A percentile compares a stretch with the other conserved stretches of the same genome.
phyloP scores from a whole-genome alignment of 2,329 filamentous ascomycete genomes.

The Biscogniauxia marginata region DNA sequence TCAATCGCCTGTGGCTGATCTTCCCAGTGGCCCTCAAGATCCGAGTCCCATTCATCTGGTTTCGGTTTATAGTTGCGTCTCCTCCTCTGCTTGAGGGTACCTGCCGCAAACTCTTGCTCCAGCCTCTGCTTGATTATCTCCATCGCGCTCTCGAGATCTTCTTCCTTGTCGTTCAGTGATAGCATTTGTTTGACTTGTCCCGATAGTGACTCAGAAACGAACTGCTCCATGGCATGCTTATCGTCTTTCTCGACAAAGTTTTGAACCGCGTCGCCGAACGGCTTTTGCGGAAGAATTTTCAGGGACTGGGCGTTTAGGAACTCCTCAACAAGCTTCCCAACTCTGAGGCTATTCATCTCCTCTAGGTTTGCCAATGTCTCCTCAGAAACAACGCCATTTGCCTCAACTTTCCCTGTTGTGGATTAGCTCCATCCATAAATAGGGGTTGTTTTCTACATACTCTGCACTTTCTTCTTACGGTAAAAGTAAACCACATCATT shows the following conservation, averaged over 20 bases:
- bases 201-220: slow-evolving; percentile 69
- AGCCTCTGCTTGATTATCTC: slow-evolving; percentile 67
- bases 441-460: slow-evolving; percentile 32
- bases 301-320: slow-evolving; percentile 88
- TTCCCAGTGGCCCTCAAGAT: slow-evolving; percentile 83
- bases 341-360: slow-evolving; percentile 73
- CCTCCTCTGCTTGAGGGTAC: slow-evolving; percentile 53
- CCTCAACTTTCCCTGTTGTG: slow-evolving; percentile 37
- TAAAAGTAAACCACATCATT: slow-evolving; percentile 94
- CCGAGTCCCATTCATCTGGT: slow-evolving; percentile 83
- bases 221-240: slow-evolving; percentile 84
- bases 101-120: slow-evolving; percentile 69
- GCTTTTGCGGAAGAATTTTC: slow-evolving; percentile 88
- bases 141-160: slow-evolving; percentile 72
- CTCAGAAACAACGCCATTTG: slow-evolving; percentile 58
- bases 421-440: slow-evolving; percentile 12
- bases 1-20: slow-evolving; percentile 70
- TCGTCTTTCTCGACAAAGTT: slow-evolving; percentile 97
- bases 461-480: slow-evolving; percentile 71
- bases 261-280: slow-evolving; percentile 90
- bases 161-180: slow-evolving; percentile 61
- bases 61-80: slow-evolving; percentile 67
- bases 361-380: slow-evolving; percentile 61
- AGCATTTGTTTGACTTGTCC: slow-evolving; percentile 71
- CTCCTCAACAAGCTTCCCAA: slow-evolving; percentile 84